Base-by-base conservation (phyloP, 2,329 filamentous ascomycete genomes). In the Arthroderma uncinatum region DNA sequence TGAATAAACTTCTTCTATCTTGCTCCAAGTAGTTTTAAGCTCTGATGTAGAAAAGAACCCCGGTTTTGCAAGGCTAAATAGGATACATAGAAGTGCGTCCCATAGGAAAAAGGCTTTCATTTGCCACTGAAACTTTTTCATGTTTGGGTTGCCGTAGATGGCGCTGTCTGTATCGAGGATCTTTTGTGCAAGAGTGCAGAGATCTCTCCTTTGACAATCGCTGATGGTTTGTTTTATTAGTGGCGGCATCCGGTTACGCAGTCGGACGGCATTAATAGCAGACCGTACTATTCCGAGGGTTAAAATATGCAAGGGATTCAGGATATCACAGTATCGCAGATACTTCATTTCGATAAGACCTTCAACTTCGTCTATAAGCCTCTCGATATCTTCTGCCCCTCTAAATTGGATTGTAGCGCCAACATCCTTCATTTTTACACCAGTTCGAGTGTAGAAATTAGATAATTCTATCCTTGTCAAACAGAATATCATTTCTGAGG, bases 401-500 rank as follows among this genome's bases (percentile, higher is more conserved):
- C 28, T 30, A 7, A 30, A 30, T 30, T 30, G 28, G 7, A 30
- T 30, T 30, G 28, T 30, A 7, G 28, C 28, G 28, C 28, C 28
- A 7, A 30, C 28, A 7, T 30, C 28, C 28, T 30, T 30, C 28
- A 30, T 30, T 30, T 30, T 30, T 7, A 30, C 28, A 30, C 28
- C 28, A 7, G 28, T 30, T 30, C 28, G 28, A 30, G 28, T 30
- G 28, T 30, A 42, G 9, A 42, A 42, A n/a, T 9, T n/a, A 4
- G 39, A 42, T 21, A 21, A 7, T 21, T 42, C 39, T 7, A 19
- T 19, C 10, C 75, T 71, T 7, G 75, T 64, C 5, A 76, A 68
- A 14, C 66, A 69, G 57, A 78, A 77, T 2, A 74, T 56, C 10
- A 72, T 68, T 50, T 78, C 74, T 0, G 72, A 75, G 1, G 70